phyloP scores from a whole-genome alignment of 1,139 yeast species.

The Yamadazyma pseudoaaseri region DNA sequence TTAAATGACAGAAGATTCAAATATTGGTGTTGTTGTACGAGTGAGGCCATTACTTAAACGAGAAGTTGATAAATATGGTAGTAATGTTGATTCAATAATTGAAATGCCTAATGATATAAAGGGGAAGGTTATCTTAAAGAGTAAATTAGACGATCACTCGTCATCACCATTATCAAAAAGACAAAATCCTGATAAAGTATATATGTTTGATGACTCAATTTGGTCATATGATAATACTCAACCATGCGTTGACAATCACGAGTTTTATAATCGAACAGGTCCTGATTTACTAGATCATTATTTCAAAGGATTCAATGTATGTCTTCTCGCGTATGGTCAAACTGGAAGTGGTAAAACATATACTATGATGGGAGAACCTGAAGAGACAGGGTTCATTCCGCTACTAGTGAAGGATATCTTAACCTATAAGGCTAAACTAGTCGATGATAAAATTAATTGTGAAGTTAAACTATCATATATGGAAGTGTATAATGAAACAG shows the following conservation, averaged over 20 bases:
- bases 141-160: neutral
- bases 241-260: conserved; percentile 45
- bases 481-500: conserved; percentile 75
- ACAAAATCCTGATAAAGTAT: conserved; percentile 17
- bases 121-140: conserved; percentile 7
- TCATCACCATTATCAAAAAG: neutral
- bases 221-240: conserved; percentile 51
- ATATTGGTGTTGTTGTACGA: conserved; percentile 46
- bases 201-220: conserved; percentile 56
- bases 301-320: conserved; percentile 68
- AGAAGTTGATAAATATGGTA: conserved; percentile 19
- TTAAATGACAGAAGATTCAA: conserved; percentile 7
- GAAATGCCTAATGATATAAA: conserved; percentile 12
- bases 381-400: conserved; percentile 62
- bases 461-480: conserved; percentile 61
- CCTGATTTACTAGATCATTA: conserved; percentile 60
- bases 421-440: conserved; percentile 34
- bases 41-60: conserved; percentile 44
- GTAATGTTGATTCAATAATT: conserved; percentile 6
- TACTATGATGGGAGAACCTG: conserved; percentile 66
- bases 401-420: conserved; percentile 56
- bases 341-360: conserved; percentile 73
- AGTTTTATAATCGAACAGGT: conserved; percentile 55
- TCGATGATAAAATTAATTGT: conserved; percentile 45
- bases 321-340: conserved; percentile 77